These are phyloP conservation scores for Lactarius akahatsu DNA, from an alignment of 768 basidiomycete species.

Conservation along the genomic window DNA sequence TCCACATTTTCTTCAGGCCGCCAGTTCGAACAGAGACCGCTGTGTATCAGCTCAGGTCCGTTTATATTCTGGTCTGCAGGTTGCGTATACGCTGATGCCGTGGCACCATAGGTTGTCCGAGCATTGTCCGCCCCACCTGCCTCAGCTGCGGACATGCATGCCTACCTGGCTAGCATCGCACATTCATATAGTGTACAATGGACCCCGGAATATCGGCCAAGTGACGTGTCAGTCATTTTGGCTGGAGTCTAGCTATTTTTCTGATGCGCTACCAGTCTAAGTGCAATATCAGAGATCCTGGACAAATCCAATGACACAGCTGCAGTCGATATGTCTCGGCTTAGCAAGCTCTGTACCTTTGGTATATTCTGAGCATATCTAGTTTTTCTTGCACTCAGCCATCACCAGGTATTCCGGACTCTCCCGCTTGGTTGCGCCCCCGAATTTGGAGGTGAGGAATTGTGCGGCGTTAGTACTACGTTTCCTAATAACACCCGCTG, in stretches of 20 bases:
- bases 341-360: constrained; percentile 57
- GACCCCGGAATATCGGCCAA: constrained; percentile 58
- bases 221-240: constrained; percentile 53
- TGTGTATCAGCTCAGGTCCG: constrained; percentile 54
- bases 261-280: constrained; percentile 42
- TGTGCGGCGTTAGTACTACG: not conserved
- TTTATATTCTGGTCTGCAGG: not conserved
- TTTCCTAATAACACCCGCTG: constrained; percentile 15
- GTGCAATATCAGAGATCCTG: constrained; percentile 59
- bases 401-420: constrained; percentile 63
- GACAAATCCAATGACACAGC: constrained; percentile 47
- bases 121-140: constrained; percentile 54
- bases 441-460: constrained; percentile 70
- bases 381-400: constrained; percentile 14
- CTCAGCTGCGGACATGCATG: constrained; percentile 55
- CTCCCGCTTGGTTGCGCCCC: constrained; percentile 73
- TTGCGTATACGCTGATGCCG: constrained; percentile 1
- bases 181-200: constrained; percentile 54
- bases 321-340: constrained; percentile 52
- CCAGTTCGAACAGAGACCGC: constrained; percentile 48
- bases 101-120: constrained; percentile 45
- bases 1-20: constrained; percentile 54
- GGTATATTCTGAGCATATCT: constrained; percentile 46
- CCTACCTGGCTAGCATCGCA: constrained; percentile 55
- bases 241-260: constrained; percentile 7